Evolutionary conservation across 768 basidiomycete genomes (phyloP), one percentile per base, ranked within the genome.

Genomic region (Auriscalpium vulgare): DNA sequence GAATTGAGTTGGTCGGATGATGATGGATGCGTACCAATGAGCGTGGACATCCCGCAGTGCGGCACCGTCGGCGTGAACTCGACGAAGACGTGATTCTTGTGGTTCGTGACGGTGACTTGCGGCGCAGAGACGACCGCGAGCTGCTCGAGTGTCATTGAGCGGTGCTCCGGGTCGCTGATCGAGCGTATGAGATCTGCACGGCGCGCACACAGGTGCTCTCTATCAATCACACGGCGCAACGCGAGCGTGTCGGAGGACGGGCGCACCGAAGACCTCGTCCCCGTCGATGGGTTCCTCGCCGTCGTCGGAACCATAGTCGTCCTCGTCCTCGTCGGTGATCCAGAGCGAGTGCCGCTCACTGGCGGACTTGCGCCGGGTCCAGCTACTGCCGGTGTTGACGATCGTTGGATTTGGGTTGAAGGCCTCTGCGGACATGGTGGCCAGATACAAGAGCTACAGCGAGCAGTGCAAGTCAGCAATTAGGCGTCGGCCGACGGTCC

Each of bases 11-110:
- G 45, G 8, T 16, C 16, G 23, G 47, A 47, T 51, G 17, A 3
- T 53, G 19, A 17, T 6, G 13, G 23, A 69, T 68, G 67, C 79
- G 56, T 62, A 89, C 95, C 95, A 55, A 99, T 98, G 51, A 97
- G 74, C 2, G 95, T 97, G 10, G 93, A 95, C 91, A 94, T 93
- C 50, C 93, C 93, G 60, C 95, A 98, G 66, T 97, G 95, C 10
- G 97, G 95, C 14, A 97, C 91, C 0, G 97, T 98, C 4, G 97
- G 95, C 6, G 97, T 98, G 66, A 98, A 95, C 66, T 95, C 93
- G 60, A 99, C 86, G 37, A 80, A 75, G 51, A 99, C 76, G 52
- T 78, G 78, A 59, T 93, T 88, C n/a, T 62, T 57, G 72, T 75
- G 47, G 59, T 72, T 63, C 10, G 69, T 70, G 40, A 87, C 72